Conservation (phyloP, 768 basidiomycete genomes). For the Kwoniella pini region DNA sequence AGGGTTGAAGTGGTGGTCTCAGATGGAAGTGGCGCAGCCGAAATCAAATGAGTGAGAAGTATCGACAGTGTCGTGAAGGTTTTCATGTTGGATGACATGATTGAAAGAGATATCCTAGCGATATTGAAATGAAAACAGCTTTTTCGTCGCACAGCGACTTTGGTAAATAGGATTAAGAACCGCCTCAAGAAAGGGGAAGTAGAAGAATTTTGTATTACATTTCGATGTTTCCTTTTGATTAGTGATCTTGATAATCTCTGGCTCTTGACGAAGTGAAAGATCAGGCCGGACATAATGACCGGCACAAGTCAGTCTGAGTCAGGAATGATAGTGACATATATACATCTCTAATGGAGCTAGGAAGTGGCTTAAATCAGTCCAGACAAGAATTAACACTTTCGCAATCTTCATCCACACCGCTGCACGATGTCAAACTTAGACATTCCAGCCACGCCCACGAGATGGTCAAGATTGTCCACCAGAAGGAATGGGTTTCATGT, state of each 20-base stretch:
- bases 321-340: not conserved
- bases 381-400: too few species aligned
- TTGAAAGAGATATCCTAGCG: not conserved
- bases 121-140: not conserved
- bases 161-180: too few species aligned
- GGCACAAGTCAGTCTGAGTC: not conserved
- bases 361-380: not conserved
- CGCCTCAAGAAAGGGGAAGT: too few species aligned
- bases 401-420: too few species aligned
- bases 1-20: constrained; percentile 3
- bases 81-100: not conserved
- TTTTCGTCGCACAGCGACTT: constrained; percentile 4
- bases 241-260: too few species aligned
- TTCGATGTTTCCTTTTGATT: too few species aligned
- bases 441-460: not conserved
- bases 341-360: not conserved
- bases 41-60: constrained; percentile 4
- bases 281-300: too few species aligned
- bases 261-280: too few species aligned
- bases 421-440: too few species aligned
- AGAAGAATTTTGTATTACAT: too few species aligned
- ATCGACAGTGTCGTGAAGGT: constrained; percentile 1
- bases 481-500: constrained; percentile 14
- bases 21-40: constrained; percentile 14
- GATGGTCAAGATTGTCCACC: not conserved